These are phyloP conservation scores for Aegilops sharonensis DNA, from an alignment of 176 grass and related monocot species.

Conservation along the genomic window DNA sequence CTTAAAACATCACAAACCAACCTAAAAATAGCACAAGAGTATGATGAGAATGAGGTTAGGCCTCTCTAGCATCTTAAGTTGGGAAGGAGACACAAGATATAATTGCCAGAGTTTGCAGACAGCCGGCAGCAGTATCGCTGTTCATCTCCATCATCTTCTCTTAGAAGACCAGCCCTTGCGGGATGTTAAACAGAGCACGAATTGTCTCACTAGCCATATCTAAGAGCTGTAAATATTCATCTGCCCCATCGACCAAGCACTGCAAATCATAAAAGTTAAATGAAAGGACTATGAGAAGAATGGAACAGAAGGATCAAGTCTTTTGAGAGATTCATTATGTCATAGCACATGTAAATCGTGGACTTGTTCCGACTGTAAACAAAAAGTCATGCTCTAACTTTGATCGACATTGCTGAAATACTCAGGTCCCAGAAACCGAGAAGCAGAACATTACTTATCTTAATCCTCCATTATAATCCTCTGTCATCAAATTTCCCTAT, in stretches of 20 bases:
- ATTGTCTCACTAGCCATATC: slow-evolving; percentile 73
- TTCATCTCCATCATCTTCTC: background rate
- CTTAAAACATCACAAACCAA: slow-evolving; percentile 1
- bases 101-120: background rate
- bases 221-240: slow-evolving; percentile 91
- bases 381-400: slow-evolving; percentile 7
- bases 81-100: background rate
- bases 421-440: background rate
- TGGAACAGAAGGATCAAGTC: background rate
- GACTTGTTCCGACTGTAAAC: background rate
- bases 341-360: background rate
- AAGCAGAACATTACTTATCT: slow-evolving; percentile 1
- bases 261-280: slow-evolving; percentile 34
- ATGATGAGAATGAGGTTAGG: background rate
- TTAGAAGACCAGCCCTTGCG: slow-evolving; percentile 50
- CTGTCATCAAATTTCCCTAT: background rate
- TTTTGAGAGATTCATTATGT: background rate
- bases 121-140: background rate
- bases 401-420: background rate
- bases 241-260: slow-evolving; percentile 93
- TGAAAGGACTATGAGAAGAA: background rate
- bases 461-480: background rate
- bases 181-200: slow-evolving; percentile 83
- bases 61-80: background rate
- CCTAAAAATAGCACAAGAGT: background rate